Conservation (phyloP, 257 asterid species). For the Gynochthodes officinalis region DNA sequence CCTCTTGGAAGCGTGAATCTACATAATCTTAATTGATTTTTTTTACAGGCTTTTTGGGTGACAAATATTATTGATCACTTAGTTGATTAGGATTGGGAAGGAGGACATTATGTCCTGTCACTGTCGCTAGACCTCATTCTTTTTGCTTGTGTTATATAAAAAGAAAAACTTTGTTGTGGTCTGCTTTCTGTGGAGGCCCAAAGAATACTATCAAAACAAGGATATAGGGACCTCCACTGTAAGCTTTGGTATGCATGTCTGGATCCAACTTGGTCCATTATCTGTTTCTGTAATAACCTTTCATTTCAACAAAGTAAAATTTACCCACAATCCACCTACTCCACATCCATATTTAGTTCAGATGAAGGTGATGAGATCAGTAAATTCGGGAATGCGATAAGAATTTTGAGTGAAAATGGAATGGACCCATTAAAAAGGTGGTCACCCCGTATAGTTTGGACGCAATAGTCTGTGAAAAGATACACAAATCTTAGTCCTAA, state of each 20-base stretch:
- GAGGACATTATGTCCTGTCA: background rate
- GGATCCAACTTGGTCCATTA: no score
- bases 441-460: conserved; percentile 14
- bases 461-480: conserved; percentile 6
- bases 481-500: conserved; percentile 19
- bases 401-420: no score
- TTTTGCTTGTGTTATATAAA: conserved; percentile 1
- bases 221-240: background rate
- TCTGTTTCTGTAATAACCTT: background rate
- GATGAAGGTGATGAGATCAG: background rate
- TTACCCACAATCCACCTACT: no score
- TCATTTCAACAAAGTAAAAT: background rate
- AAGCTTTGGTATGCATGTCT: no score
- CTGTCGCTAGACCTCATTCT: conserved; percentile 6
- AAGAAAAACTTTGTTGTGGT: background rate
- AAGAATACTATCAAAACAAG: background rate
- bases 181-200: background rate
- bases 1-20: no score
- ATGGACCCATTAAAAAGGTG: conserved; percentile 10
- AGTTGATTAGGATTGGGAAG: background rate
- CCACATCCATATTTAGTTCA: background rate
- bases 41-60: no score
- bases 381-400: background rate
- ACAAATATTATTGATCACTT: no score
- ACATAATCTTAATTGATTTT: no score